Evolutionary conservation across 768 basidiomycete genomes (phyloP), one percentile per base, ranked within the genome.

Genomic region (Termitomyces bulborhizus): DNA sequence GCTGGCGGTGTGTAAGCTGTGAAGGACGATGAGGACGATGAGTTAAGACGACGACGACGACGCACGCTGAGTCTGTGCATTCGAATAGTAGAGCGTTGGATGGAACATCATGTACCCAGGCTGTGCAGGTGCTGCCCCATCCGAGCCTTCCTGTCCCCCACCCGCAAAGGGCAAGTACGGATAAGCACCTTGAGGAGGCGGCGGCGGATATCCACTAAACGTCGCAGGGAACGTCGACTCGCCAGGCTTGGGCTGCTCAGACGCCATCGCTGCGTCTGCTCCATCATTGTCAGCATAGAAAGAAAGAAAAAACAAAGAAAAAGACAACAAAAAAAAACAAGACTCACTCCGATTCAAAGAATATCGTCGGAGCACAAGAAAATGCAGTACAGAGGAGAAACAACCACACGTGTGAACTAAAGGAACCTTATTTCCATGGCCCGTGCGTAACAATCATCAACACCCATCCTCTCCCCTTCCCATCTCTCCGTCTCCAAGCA

Each of bases 91-190:
- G 4, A 81, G 66, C 4, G 72, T 69, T 0, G 72, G 68, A 16
- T 68, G 70, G 37, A 73, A 69, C 69, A 79, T 73, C 68, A 76
- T 69, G 60, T 73, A 77, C 0, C 58, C 61, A 11, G 69, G 68
- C 15, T 37, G 72, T 65, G 5, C 62, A 62, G 18, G 6, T 62
- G 74, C 73, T 6, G 41, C 13, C 4, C 18, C 27, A 1, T 63
- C 57, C 44, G 74, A 68, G 46, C 58, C 59, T n/a, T 66, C 72
- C 45, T 77, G 74, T 4, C 69, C 63, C 0, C 72, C 21, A 21
- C 21, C 71, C 1, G 76, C 74, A 11, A 69, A 65, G 2, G 71
- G 72, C 3, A 75, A 71, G n/a, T 78, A 76, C 46, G 78, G 9
- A 71, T 75, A 77, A 32, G 50, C 67, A 60, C 1, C 71, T 65